phyloP scores from a whole-genome alignment of 768 basidiomycete species.

The Podaxis pistillaris region DNA sequence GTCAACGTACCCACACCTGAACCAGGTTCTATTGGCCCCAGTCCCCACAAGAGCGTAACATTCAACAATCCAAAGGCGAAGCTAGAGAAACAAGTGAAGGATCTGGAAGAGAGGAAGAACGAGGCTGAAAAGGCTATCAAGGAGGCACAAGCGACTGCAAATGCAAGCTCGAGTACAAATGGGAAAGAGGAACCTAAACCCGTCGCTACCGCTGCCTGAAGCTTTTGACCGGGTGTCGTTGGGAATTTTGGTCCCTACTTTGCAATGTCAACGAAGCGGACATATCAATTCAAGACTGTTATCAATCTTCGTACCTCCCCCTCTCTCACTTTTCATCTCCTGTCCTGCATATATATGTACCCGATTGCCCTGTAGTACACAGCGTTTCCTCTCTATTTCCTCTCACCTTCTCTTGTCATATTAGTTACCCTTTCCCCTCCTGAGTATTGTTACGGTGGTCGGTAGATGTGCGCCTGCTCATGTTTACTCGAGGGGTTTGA shows the following conservation, averaged over 20 bases:
- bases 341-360: conserved; percentile 15
- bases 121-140: conserved; percentile 67
- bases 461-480: background rate
- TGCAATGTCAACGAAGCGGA: background rate
- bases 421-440: background rate
- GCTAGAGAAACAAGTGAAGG: conserved; percentile 39
- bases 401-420: background rate
- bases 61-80: conserved; percentile 52
- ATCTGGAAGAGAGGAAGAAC: conserved; percentile 45
- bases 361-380: conserved; percentile 24
- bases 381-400: background rate
- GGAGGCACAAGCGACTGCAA: conserved; percentile 44
- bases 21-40: conserved; percentile 63
- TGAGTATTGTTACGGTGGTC: background rate
- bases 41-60: conserved; percentile 67
- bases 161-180: conserved; percentile 65
- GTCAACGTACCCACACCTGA: conserved; percentile 63
- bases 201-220: conserved; percentile 43
- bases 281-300: background rate
- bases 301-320: background rate
- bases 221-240: too few relatives aligned
- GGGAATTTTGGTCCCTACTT: background rate
- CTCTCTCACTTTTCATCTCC: background rate
- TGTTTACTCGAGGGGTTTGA: background rate
- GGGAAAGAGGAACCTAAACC: conserved; percentile 59